A percentile compares a stretch with the other conserved stretches of the same genome.
Evolutionary conservation across 306 rosid genomes (phyloP).

Genomic region (Fagus crenata): DNA sequence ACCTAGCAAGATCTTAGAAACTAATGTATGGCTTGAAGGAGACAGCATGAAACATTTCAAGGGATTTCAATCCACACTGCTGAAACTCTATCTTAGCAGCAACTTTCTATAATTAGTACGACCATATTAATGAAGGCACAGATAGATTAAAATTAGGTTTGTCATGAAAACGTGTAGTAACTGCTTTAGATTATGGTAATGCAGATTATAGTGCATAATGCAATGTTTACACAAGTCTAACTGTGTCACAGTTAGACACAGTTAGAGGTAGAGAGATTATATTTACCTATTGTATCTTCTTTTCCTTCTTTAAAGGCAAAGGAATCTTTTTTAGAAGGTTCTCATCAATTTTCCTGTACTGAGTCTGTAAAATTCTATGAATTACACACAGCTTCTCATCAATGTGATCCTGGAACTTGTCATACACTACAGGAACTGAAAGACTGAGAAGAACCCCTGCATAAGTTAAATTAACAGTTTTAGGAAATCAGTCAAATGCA

Average conservation of each 20-base stretch:
- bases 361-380: constrained; percentile 45
- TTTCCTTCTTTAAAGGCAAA: constrained; percentile 55
- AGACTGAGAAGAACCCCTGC: constrained; percentile 79
- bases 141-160: no score
- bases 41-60: neutral
- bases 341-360: constrained; percentile 57
- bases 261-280: constrained; percentile 1
- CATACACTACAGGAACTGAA: constrained; percentile 83
- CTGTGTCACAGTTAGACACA: constrained; percentile 27
- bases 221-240: neutral
- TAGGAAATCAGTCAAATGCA: neutral
- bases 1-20: neutral
- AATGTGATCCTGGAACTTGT: constrained; percentile 72
- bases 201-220: constrained; percentile 9
- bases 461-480: constrained; percentile 2
- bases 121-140: neutral
- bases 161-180: neutral
- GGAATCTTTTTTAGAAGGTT: constrained; percentile 64
- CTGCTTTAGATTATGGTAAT: neutral
- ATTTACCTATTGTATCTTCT: constrained; percentile 80
- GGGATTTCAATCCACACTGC: neutral
- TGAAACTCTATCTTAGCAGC: neutral
- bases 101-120: neutral
- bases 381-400: constrained; percentile 55
- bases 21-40: neutral